A percentile compares a stretch with the other conserved stretches of the same genome.
phyloP scores from a whole-genome alignment of 352 stramenopile species.

The Thraustochytrium striatum region DNA sequence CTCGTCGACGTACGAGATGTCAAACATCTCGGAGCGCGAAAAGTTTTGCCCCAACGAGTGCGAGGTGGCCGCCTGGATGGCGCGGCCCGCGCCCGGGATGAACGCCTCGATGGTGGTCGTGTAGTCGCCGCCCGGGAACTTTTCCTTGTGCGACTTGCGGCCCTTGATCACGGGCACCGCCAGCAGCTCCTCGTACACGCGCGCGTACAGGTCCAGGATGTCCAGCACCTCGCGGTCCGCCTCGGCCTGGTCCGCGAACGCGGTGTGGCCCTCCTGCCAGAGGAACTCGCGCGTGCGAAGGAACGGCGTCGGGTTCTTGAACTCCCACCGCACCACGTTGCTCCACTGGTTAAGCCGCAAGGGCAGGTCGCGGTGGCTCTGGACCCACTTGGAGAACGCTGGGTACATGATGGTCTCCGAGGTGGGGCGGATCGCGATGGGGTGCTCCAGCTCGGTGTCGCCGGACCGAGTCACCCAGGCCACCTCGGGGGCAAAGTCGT shows the following conservation, averaged over 20 bases:
- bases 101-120: conserved; percentile 99
- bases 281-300: conserved; percentile 97
- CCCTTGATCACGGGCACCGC: conserved; percentile 98
- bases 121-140: conserved; percentile 95
- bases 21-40: conserved; percentile 99
- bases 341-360: conserved; percentile 99
- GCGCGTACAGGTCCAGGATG: conserved; percentile 94
- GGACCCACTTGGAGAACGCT: conserved; percentile 69
- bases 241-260: conserved; percentile 93
- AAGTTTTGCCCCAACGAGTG: conserved; percentile 99
- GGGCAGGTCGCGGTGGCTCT: conserved; percentile 93
- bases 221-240: conserved; percentile 87
- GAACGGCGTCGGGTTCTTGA: conserved; percentile 96
- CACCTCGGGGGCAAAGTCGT: conserved; percentile 95
- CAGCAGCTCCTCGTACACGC: conserved; percentile 97
- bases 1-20: conserved; percentile 90
- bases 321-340: conserved; percentile 99
- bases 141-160: conserved; percentile 97
- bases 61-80: conserved; percentile 97
- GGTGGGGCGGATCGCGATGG: conserved; percentile 96
- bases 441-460: conserved; percentile 85
- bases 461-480: conserved; percentile 97
- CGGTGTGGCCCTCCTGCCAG: conserved; percentile 98
- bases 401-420: conserved; percentile 99
- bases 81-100: conserved; percentile 87